phyloP scores from a whole-genome alignment of 2,329 filamentous ascomycete genomes.

The Ramularia endophylla region DNA sequence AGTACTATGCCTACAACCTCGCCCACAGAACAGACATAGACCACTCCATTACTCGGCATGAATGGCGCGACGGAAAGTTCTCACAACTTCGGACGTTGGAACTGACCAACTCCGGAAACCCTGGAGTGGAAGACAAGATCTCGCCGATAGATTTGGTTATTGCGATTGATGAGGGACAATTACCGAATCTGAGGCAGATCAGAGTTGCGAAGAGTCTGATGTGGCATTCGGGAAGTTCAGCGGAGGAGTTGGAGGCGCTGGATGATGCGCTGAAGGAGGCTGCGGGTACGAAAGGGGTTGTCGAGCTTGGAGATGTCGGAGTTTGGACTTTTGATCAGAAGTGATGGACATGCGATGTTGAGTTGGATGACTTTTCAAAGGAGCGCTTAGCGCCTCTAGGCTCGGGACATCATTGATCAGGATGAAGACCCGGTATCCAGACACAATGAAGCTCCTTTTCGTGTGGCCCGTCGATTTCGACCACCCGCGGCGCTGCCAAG shows the following conservation, averaged over 20 bases:
- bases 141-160: conserved; percentile 37
- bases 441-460: too few species aligned
- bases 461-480: too few species aligned
- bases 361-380: too few species aligned
- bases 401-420: too few species aligned
- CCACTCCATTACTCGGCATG: conserved; percentile 13
- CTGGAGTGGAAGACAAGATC: conserved; percentile 33
- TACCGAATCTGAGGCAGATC: conserved; percentile 36
- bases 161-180: conserved; percentile 35
- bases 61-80: conserved; percentile 9
- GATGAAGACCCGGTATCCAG: too few species aligned
- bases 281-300: conserved; percentile 5
- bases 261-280: conserved; percentile 33
- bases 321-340: conserved; percentile 25
- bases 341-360: too few species aligned
- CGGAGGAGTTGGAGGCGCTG: conserved; percentile 34
- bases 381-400: too few species aligned
- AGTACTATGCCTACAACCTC: not conserved
- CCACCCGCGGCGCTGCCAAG: too few species aligned
- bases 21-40: not conserved
- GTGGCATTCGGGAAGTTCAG: conserved; percentile 33
- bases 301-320: conserved; percentile 12
- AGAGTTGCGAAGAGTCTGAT: conserved; percentile 33
- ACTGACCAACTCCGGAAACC: conserved; percentile 35
- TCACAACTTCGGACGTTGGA: conserved; percentile 35